Evolutionary conservation across 2,329 filamentous ascomycete genomes (phyloP), one percentile per base, ranked within the genome.

Genomic region (Tympanopsis confertula): DNA sequence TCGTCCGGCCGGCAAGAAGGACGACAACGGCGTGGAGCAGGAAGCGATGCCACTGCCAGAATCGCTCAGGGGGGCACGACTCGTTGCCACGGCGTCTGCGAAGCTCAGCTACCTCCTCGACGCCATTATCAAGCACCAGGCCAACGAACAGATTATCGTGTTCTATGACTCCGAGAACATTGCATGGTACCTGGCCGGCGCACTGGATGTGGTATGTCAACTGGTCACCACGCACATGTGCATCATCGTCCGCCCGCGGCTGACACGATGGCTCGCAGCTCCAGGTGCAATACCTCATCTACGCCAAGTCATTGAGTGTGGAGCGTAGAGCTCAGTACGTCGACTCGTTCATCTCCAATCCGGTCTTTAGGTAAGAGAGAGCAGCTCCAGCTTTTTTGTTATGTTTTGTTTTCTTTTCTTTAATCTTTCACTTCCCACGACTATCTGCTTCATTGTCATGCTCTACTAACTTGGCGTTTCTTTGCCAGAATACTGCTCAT

Each of bases 81-180:
- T 94, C 15, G 61, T 83, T n/a, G 86, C 85, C 3, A 94, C 88
- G 0, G 75, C 78, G 0, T 95, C 88, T 0, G 78, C 84, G 0
- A 96, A 96, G 56, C 66, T 95, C 3, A 88, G 83, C 3, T 94
- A 95, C 50, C 64, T 95, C 4, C 62, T 94, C 14, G 81, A 87
- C 38, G 69, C 74, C 20, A 77, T 95, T 12, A 56, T 78, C 4
- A 64, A 71, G 38, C 67, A 88, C 43, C 75, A 91, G 38, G 57
- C 67, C 1, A 59, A 70, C 0, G 87, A 94, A 50, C 94, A 95
- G 56, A 91, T 93, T 3, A 75, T 95, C 38, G 72, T 95, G 7
- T 96, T 96, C 55, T 95, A 94, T 54, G 86, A 94, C 42, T 82
- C 83, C 20, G 82, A 91, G 42, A 89, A 94, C 47, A 71, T 83